These are phyloP conservation scores for Aphanomyces stellatus DNA, from an alignment of 352 stramenopile species.

Conservation along the genomic window DNA sequence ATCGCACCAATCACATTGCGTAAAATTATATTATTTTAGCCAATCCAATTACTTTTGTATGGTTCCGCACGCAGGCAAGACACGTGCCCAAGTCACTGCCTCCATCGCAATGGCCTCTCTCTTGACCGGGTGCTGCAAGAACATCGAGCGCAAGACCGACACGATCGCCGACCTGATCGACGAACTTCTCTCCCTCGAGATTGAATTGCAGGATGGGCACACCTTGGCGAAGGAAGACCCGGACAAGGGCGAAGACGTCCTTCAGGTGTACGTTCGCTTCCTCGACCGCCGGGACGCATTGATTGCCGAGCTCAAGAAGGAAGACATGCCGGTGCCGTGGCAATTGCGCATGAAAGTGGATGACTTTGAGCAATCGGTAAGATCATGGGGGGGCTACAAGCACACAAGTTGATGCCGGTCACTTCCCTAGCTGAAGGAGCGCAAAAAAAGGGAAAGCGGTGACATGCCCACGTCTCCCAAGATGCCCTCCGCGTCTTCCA, in stretches of 20 bases:
- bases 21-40: neutral
- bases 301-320: slow-evolving; percentile 36
- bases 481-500: neutral
- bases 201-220: slow-evolving; percentile 47
- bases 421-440: slow-evolving; percentile 20
- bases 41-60: slow-evolving; percentile 6
- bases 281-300: slow-evolving; percentile 39
- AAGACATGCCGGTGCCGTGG: slow-evolving; percentile 43
- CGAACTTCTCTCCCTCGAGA: slow-evolving; percentile 27
- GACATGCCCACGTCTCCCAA: neutral
- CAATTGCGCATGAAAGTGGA: slow-evolving; percentile 69
- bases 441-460: neutral
- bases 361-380: slow-evolving; percentile 70
- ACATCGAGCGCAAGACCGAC: slow-evolving; percentile 3
- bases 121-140: slow-evolving; percentile 8
- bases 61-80: neutral
- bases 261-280: slow-evolving; percentile 46
- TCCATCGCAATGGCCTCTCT: slow-evolving; percentile 7
- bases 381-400: neutral
- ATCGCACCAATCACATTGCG: neutral
- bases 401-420: too few species aligned
- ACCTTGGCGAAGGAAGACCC: slow-evolving; percentile 46
- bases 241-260: slow-evolving; percentile 53
- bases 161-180: slow-evolving; percentile 7
- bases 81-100: too few species aligned